Conservation (phyloP, 164 flowering plant species). For the Pachysandra terminalis region DNA sequence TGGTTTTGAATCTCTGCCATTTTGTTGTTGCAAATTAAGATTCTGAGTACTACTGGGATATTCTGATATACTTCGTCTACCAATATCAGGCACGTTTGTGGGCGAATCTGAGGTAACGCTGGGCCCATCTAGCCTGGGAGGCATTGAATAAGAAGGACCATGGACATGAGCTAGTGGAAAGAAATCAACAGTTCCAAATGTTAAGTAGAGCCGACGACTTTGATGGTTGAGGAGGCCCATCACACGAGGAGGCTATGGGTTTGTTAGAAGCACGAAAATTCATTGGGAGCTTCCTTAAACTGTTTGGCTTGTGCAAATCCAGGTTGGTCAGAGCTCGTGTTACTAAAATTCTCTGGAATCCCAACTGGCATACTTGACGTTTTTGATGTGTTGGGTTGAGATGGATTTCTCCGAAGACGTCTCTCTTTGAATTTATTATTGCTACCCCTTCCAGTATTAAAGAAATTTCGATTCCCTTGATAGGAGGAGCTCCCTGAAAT, state of each 20-base stretch:
- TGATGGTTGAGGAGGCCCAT: constrained; percentile 21
- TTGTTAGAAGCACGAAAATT: constrained; percentile 23
- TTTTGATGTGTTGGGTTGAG: constrained; percentile 33
- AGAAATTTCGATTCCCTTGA: too few species aligned
- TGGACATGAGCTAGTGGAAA: constrained; percentile 22
- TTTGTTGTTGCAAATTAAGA: too few species aligned
- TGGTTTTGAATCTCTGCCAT: constrained; percentile 20
- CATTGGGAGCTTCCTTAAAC: too few species aligned
- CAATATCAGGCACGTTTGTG: constrained; percentile 33
- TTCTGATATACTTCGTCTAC: constrained; percentile 33
- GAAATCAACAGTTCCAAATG: constrained; percentile 20
- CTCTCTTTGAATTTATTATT: constrained; percentile 29
- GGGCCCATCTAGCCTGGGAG: constrained; percentile 22
- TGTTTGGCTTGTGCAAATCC: too few species aligned
- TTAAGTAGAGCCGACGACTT: constrained; percentile 31
- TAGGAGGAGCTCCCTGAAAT: too few species aligned
- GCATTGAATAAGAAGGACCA: too few species aligned
- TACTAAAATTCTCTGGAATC: background rate
- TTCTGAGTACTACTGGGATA: constrained; percentile 19
- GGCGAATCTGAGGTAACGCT: constrained; percentile 23
- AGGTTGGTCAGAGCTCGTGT: too few species aligned
- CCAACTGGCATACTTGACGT: constrained; percentile 10
- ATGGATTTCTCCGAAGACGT: constrained; percentile 18
- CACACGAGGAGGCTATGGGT: constrained; percentile 20
- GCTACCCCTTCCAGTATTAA: too few species aligned